phyloP scores from a whole-genome alignment of 2,329 filamentous ascomycete species.

The Botryotinia calthae region DNA sequence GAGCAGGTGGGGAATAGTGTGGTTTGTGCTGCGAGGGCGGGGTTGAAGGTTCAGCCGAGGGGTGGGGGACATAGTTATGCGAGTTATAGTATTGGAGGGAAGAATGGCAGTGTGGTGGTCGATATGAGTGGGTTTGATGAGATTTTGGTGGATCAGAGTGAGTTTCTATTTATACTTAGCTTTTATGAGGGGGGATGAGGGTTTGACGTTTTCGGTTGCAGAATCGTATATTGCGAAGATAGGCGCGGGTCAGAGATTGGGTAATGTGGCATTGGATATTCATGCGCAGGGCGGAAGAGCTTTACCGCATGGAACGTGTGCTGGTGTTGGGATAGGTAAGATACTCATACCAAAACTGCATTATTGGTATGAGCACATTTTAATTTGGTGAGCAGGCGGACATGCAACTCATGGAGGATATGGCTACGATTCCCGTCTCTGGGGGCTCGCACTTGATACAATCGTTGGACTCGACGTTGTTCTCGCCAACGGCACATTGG shows the following conservation, averaged over 20 bases:
- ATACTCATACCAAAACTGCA: accelerated
- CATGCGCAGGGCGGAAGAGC: conserved; percentile 40
- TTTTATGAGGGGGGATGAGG: not conserved
- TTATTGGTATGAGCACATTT: accelerated
- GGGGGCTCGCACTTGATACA: conserved; percentile 18
- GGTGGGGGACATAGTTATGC: conserved; percentile 55
- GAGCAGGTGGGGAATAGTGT: conserved; percentile 45
- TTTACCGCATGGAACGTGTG: conserved; percentile 29
- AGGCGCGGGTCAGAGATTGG: conserved; percentile 44
- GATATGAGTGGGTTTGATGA: conserved; percentile 53
- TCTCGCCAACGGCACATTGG: conserved; percentile 37
- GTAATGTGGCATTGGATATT: conserved; percentile 43
- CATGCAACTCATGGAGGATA: conserved; percentile 18
- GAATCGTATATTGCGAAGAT: conserved; percentile 35
- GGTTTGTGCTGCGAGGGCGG: conserved; percentile 44
- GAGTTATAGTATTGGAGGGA: conserved; percentile 47
- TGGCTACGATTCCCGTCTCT: conserved; percentile 13
- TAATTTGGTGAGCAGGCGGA: not conserved
- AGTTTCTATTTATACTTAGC: no score
- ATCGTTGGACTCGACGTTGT: conserved; percentile 44
- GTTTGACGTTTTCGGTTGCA: not conserved
- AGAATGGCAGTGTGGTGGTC: conserved; percentile 51
- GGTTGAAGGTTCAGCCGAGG: conserved; percentile 49
- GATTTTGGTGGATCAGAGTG: conserved; percentile 49
- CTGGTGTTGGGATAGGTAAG: conserved; percentile 12